phyloP scores from a whole-genome alignment of 176 grass and related monocot genomes.

The Avena insularis region DNA sequence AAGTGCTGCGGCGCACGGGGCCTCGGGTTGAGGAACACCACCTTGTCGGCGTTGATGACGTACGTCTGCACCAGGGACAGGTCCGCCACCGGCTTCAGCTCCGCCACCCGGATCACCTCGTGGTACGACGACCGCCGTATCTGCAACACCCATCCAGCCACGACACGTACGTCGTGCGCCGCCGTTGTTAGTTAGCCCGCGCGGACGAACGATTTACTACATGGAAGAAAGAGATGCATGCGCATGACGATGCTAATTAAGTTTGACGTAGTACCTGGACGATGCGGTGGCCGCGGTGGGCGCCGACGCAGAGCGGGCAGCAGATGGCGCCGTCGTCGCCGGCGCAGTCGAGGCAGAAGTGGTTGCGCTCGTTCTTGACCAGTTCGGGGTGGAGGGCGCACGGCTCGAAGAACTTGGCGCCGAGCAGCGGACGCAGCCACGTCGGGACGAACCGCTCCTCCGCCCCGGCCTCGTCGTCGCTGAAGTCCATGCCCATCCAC shows the following conservation, averaged over 20 bases:
- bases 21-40: slow-evolving; percentile 36
- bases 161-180: too few relatives aligned
- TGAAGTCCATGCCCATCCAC: background rate
- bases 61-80: slow-evolving; percentile 28
- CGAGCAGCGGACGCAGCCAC: slow-evolving; percentile 30
- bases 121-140: background rate
- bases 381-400: slow-evolving; percentile 9
- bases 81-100: background rate
- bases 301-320: background rate
- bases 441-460: background rate
- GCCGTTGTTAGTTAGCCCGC: background rate
- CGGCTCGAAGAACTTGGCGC: background rate
- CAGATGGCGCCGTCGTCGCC: background rate
- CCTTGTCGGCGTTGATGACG: background rate
- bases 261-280: slow-evolving; percentile 29
- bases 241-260: background rate
- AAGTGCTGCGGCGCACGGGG: background rate
- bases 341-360: slow-evolving; percentile 39
- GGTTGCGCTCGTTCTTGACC: slow-evolving; percentile 20
- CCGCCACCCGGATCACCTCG: background rate
- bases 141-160: background rate
- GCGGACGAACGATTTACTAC: background rate
- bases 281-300: slow-evolving; percentile 22
- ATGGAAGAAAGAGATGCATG: background rate
- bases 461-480: background rate